These are phyloP conservation scores for Spathaspora arborariae DNA, from an alignment of 805 yeast genomes.

Conservation along the genomic window DNA sequence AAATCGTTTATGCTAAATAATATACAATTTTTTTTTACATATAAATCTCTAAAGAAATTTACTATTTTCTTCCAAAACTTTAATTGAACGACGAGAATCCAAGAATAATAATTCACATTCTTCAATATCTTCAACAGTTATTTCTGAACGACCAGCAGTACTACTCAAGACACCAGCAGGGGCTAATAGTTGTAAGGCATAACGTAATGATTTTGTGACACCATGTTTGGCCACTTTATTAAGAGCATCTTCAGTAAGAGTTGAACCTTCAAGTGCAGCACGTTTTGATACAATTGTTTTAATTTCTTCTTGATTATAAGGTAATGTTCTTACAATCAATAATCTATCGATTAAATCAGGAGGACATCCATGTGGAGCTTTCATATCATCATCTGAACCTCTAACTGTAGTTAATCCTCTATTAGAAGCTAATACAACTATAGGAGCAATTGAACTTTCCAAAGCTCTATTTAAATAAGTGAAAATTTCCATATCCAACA, in stretches of 20 bases:
- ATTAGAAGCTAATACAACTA: constrained; percentile 93
- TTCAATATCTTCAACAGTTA: constrained; percentile 67
- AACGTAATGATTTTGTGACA: constrained; percentile 75
- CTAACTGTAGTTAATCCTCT: constrained; percentile 89
- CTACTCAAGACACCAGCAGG: constrained; percentile 85
- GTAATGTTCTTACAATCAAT: constrained; percentile 85
- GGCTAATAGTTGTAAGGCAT: constrained; percentile 84
- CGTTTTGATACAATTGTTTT: constrained; percentile 78
- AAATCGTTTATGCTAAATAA: background rate
- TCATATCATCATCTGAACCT: constrained; percentile 77
- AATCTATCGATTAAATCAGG: constrained; percentile 90
- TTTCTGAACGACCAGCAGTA: constrained; percentile 67
- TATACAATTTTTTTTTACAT: background rate
- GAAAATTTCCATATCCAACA: constrained; percentile 96
- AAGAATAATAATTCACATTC: constrained; percentile 80
- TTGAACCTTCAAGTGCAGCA: constrained; percentile 70
- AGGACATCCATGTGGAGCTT: constrained; percentile 95
- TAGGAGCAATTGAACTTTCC: constrained; percentile 88
- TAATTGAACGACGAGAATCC: constrained; percentile 80
- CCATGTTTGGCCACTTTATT: constrained; percentile 74
- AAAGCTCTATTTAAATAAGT: constrained; percentile 92
- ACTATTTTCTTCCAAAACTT: constrained; percentile 51
- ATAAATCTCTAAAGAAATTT: constrained; percentile 29
- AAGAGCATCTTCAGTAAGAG: constrained; percentile 64
- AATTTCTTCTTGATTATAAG: constrained; percentile 83